These are phyloP conservation scores for Dactylellina sp. DNA, from an alignment of 2,329 filamentous ascomycete species.

Conservation along the genomic window DNA sequence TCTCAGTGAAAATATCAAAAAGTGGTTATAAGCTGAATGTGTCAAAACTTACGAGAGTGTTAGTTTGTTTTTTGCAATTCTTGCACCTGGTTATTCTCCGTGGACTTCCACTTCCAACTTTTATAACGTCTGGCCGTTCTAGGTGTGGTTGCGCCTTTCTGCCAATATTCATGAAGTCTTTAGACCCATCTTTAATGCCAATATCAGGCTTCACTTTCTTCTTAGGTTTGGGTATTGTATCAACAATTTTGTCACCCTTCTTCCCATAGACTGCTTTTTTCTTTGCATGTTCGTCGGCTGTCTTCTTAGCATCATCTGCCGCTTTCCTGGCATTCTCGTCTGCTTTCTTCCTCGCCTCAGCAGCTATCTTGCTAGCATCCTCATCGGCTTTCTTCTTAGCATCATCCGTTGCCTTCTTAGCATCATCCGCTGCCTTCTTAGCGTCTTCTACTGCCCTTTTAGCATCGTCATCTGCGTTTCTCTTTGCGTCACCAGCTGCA, in stretches of 20 bases:
- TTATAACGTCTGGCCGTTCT: slow-evolving; percentile 7
- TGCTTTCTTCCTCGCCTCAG: neutral
- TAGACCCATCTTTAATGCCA: neutral
- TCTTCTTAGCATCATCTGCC: neutral
- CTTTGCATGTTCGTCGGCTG: no score
- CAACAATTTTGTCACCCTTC: no score
- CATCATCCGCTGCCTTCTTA: neutral
- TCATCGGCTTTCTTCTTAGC: neutral
- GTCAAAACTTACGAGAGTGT: slow-evolving; percentile 16
- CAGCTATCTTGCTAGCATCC: no score
- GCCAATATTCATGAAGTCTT: neutral
- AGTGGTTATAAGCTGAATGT: neutral
- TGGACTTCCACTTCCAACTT: neutral
- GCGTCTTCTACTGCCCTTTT: neutral
- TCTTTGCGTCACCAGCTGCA: neutral
- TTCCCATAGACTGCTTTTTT: neutral
- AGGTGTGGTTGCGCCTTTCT: neutral
- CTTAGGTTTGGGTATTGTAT: neutral
- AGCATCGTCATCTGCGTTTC: neutral
- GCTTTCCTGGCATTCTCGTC: neutral
- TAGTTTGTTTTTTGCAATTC: slow-evolving; percentile 16
- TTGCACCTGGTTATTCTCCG: slow-evolving; percentile 2
- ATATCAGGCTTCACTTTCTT: slow-evolving; percentile 7
- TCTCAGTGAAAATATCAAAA: slow-evolving; percentile 3
- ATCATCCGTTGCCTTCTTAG: neutral